Evolutionary conservation across 176 grass and related monocot species (phyloP), one percentile per base, ranked within the genome.

Genomic region (Tillandsia leiboldiana): DNA sequence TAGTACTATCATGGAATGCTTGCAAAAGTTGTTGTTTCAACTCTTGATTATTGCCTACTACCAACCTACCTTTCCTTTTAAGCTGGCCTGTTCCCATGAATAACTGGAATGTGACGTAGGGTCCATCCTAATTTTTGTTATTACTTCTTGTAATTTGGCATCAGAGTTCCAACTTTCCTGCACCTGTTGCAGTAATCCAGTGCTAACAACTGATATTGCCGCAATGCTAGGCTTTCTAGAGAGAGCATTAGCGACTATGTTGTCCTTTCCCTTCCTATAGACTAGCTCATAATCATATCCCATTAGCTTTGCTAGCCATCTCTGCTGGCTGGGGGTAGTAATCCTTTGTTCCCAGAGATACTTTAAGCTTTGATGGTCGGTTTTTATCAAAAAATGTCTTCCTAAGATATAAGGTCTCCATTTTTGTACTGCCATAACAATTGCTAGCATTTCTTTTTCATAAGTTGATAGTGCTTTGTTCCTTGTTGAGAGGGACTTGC

Each of bases 371-470:
- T 15, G 15, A 2, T 71, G 69, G 15, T 71, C 69, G 10, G 22
- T 20, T 20, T 20, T 20, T 20, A 20, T 20, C 20, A 20, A 20
- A 20, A 20, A 20, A 20, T 20, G 20, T 20, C 20, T 20, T 20
- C 20, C 20, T 20, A 20, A 20, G 20, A 20, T 20, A 20, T 20
- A 20, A 20, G 20, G 20, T 20, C 20, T 20, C 20, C 20, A 20
- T 20, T 20, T 20, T 20, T 20, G 20, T 20, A 20, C 20, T 20
- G 20, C 20, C 20, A 20, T 20, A 4, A 71, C 4, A 15, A 53
- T 17, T 52, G 42, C 5, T 18, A 71, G 23, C 9, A 54, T n/a
- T 10, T 71, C 69, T 51, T 71, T 71, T 10, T 71, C 69, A 26
- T 26, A 71, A 23, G 42, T 53, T 3, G 33, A 71, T 0, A 71